phyloP scores from a whole-genome alignment of 2,329 filamentous ascomycete genomes.

The Arthrobotrys musiformis region DNA sequence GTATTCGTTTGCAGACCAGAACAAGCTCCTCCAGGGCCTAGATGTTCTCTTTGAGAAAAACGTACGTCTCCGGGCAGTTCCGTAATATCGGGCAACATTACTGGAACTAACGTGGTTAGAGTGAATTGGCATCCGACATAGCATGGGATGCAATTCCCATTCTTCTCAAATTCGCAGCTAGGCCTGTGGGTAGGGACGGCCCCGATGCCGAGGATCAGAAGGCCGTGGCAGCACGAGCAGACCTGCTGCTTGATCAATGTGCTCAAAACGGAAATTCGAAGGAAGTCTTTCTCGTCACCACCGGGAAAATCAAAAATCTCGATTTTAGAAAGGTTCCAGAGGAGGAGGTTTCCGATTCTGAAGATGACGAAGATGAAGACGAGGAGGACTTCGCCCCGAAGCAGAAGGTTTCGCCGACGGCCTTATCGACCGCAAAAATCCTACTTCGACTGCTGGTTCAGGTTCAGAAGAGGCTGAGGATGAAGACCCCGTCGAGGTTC shows the following conservation, averaged over 20 bases:
- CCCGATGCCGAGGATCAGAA: constrained; percentile 49
- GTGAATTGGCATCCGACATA: constrained; percentile 54
- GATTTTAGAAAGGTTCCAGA: constrained; percentile 44
- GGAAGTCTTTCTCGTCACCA: constrained; percentile 50
- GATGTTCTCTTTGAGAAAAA: constrained; percentile 47
- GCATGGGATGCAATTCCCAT: constrained; percentile 53
- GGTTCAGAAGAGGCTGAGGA: constrained; percentile 48
- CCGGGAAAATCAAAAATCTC: constrained; percentile 39
- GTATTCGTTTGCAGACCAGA: constrained; percentile 49
- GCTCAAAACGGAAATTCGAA: constrained; percentile 41
- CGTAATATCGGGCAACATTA: not conserved
- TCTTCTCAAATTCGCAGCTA: constrained; percentile 49
- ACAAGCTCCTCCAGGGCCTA: constrained; percentile 37
- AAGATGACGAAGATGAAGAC: constrained; percentile 31
- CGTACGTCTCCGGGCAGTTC: constrained; percentile 32
- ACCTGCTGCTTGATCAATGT: constrained; percentile 36
- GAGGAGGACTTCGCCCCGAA: constrained; percentile 21
- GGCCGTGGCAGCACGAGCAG: constrained; percentile 43
- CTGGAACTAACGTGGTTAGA: constrained; percentile 51
- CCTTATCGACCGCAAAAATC: constrained; percentile 40
- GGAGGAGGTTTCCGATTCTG: constrained; percentile 35
- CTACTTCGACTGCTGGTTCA: constrained; percentile 43
- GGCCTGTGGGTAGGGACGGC: constrained; percentile 24
- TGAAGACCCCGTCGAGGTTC: constrained; percentile 45
- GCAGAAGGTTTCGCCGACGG: constrained; percentile 34